Evolutionary conservation across 2,329 filamentous ascomycete genomes (phyloP).

Genomic region (Trichoderma sp.): DNA sequence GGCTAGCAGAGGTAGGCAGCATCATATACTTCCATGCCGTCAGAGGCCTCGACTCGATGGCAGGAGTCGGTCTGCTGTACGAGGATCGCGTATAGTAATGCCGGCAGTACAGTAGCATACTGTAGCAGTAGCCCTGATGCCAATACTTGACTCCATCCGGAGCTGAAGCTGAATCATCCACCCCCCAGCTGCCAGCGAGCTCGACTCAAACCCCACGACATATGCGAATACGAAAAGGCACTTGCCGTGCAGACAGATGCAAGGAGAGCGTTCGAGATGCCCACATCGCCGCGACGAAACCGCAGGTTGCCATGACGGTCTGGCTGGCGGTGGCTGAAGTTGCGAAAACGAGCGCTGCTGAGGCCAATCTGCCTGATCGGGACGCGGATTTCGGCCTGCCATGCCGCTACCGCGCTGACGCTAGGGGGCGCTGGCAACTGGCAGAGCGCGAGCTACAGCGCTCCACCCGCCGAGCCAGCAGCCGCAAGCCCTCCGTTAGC

Average conservation of each 20-base stretch:
- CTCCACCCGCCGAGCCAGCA: slow-evolving; percentile 14
- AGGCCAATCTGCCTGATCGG: not conserved
- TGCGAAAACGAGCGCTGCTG: not conserved
- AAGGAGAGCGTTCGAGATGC: slow-evolving; percentile 1
- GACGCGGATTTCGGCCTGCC: slow-evolving; percentile 2
- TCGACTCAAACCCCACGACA: not conserved
- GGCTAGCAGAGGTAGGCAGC: not conserved
- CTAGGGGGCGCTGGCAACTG: slow-evolving; percentile 18
- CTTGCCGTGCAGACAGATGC: not conserved
- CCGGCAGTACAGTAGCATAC: not conserved
- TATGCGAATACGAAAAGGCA: not conserved
- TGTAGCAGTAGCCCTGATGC: not conserved
- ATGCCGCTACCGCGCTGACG: slow-evolving; percentile 10
- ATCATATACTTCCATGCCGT: not conserved
- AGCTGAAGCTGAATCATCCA: not conserved
- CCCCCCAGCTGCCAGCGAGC: not conserved
- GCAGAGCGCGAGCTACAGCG: not conserved
- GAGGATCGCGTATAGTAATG: not conserved
- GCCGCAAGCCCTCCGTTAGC: slow-evolving; percentile 21
- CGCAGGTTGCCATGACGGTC: slow-evolving; percentile 12
- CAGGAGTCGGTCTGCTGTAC: not conserved
- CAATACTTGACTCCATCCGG: not conserved
- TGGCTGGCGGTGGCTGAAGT: slow-evolving; percentile 17
- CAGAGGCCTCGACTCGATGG: not conserved
- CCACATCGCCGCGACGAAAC: not conserved